Evolutionary conservation across 768 basidiomycete genomes (phyloP).

Genomic region (Hygrocybe punicea): DNA sequence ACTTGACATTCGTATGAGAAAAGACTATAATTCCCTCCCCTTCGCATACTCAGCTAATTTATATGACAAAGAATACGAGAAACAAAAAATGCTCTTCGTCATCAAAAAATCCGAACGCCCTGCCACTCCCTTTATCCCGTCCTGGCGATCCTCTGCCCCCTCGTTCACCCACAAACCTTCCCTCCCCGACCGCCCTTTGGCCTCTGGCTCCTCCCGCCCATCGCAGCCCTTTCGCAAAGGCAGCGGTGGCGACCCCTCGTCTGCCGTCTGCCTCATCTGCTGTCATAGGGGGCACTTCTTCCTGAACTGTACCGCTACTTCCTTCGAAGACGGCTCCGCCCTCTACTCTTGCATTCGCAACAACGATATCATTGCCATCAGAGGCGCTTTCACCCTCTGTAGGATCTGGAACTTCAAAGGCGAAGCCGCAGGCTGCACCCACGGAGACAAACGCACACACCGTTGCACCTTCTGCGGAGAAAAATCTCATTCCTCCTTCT

Average conservation of each 20-base stretch:
- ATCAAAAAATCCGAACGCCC: too few relatives aligned
- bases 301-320: not conserved
- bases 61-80: too few relatives aligned
- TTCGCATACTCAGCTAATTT: too few relatives aligned
- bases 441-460: too few relatives aligned
- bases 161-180: not conserved
- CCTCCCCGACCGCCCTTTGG: not conserved
- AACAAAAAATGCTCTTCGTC: too few relatives aligned
- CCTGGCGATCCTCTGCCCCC: too few relatives aligned
- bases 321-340: slow-evolving; percentile 3
- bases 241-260: slow-evolving; percentile 3
- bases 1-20: too few relatives aligned
- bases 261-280: slow-evolving; percentile 11
- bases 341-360: not conserved
- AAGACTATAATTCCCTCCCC: too few relatives aligned
- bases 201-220: too few relatives aligned
- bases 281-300: not conserved
- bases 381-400: not conserved
- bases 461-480: too few relatives aligned
- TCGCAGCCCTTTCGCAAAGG: slow-evolving; percentile 2
- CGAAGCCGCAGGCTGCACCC: not conserved
- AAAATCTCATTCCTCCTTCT: too few relatives aligned
- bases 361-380: not conserved
- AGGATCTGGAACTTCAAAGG: not conserved
- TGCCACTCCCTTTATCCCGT: too few relatives aligned